A percentile compares a stretch with the other conserved stretches of the same genome.
These are phyloP conservation scores for Entamoeba dispar DNA, from an alignment of 208 protist species.

Conservation along the genomic window DNA sequence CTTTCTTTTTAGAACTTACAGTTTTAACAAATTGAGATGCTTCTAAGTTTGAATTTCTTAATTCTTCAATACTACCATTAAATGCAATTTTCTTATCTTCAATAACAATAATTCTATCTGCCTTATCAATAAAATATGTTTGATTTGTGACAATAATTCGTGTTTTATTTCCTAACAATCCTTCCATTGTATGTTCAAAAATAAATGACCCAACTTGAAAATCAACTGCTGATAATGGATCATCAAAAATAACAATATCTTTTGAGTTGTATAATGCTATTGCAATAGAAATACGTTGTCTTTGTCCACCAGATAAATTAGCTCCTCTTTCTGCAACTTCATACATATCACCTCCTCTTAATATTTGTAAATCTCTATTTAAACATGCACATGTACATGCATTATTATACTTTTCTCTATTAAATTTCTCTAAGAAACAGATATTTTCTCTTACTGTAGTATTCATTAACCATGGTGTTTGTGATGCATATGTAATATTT, in stretches of 20 bases:
- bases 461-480: conserved; percentile 64
- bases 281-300: conserved; percentile 40
- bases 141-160: not conserved
- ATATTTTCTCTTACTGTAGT: conserved; percentile 66
- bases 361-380: conserved; percentile 48
- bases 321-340: conserved; percentile 60
- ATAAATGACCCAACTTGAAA: not conserved
- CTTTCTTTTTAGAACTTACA: not conserved
- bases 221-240: conserved; percentile 1
- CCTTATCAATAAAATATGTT: not conserved
- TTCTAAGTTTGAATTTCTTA: not conserved
- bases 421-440: conserved; percentile 41
- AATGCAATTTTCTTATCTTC: not conserved
- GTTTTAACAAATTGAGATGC: not conserved
- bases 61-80: not conserved
- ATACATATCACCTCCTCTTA: conserved; percentile 53
- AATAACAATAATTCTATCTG: not conserved
- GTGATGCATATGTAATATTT: conserved; percentile 55
- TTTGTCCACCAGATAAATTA: conserved; percentile 56
- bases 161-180: not conserved
- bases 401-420: conserved; percentile 29
- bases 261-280: conserved; percentile 39
- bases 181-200: not conserved
- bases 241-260: conserved; percentile 17
- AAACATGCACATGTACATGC: conserved; percentile 43